Evolutionary conservation across 495 filamentous ascomycete genomes (phyloP).

Genomic region (Penicillium diatomitis): DNA sequence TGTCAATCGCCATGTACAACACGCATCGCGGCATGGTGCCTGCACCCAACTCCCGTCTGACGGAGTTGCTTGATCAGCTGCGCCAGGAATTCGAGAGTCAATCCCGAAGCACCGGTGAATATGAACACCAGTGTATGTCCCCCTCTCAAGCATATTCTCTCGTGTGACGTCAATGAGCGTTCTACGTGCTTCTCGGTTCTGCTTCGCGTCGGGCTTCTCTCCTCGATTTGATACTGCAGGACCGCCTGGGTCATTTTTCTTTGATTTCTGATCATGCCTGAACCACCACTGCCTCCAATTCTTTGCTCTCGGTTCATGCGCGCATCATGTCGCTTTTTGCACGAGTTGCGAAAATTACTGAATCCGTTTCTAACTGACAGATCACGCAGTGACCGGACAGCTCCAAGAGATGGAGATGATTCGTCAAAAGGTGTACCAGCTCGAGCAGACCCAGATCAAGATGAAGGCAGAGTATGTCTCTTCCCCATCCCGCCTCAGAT

Average conservation of each 20-base stretch:
- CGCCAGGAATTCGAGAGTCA: slow-evolving; percentile 85
- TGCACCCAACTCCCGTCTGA: slow-evolving; percentile 65
- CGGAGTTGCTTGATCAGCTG: slow-evolving; percentile 83
- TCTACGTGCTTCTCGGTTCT: background rate
- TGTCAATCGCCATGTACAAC: slow-evolving; percentile 64
- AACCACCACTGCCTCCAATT: too few species aligned
- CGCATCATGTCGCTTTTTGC: slow-evolving; percentile 5
- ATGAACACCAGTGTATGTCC: slow-evolving; percentile 81
- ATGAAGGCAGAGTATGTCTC: slow-evolving; percentile 79
- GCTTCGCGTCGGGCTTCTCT: background rate
- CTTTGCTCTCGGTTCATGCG: slow-evolving; percentile 5
- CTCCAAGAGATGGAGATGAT: slow-evolving; percentile 90
- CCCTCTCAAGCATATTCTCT: background rate
- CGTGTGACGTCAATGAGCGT: background rate
- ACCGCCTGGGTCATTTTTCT: too few species aligned
- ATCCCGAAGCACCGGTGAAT: slow-evolving; percentile 63
- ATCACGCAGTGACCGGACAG: slow-evolving; percentile 64
- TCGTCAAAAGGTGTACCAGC: slow-evolving; percentile 76
- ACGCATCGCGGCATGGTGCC: slow-evolving; percentile 76
- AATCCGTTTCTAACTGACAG: slow-evolving; percentile 23
- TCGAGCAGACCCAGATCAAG: slow-evolving; percentile 77
- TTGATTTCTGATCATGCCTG: too few species aligned
- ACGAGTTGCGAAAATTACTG: slow-evolving; percentile 18
- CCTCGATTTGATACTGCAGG: background rate
- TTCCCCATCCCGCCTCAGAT: background rate